Percentiles rank a stretch among this genome's conserved stretches.
Evolutionary conservation across 306 rosid species (phyloP).

Genomic region (Echinosophora koreensis): DNA sequence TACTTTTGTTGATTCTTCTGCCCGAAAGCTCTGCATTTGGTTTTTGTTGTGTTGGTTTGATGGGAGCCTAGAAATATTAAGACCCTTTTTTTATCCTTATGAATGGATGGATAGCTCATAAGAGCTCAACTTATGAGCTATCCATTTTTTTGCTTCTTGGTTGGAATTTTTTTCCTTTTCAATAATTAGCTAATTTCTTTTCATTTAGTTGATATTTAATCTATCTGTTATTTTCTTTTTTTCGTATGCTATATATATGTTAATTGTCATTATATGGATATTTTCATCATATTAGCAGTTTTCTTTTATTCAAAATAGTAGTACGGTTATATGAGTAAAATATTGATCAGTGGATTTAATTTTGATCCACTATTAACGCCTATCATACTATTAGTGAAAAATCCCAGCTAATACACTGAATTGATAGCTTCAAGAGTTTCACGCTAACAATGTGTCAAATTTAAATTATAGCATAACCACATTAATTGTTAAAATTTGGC

Average conservation of each 20-base stretch:
- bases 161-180: background rate
- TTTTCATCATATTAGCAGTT: background rate
- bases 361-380: conserved; percentile 13
- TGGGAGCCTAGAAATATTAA: conserved; percentile 14
- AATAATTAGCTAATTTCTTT: conserved; percentile 30
- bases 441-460: background rate
- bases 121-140: background rate
- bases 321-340: background rate
- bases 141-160: conserved; percentile 13
- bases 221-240: conserved; percentile 9
- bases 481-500: background rate
- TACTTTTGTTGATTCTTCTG: conserved; percentile 9
- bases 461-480: background rate
- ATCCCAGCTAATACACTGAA: conserved; percentile 7
- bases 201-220: conserved; percentile 19
- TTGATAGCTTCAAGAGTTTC: conserved; percentile 17
- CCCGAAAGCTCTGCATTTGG: conserved; percentile 2
- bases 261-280: conserved; percentile 12
- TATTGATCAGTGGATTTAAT: conserved; percentile 12
- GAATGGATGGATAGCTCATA: too few relatives aligned
- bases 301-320: conserved; percentile 4
- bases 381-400: background rate
- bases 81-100: conserved; percentile 30
- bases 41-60: conserved; percentile 16
- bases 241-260: background rate